phyloP scores from a whole-genome alignment of 1,284 basidiomycete species.

The Somion occarium region DNA sequence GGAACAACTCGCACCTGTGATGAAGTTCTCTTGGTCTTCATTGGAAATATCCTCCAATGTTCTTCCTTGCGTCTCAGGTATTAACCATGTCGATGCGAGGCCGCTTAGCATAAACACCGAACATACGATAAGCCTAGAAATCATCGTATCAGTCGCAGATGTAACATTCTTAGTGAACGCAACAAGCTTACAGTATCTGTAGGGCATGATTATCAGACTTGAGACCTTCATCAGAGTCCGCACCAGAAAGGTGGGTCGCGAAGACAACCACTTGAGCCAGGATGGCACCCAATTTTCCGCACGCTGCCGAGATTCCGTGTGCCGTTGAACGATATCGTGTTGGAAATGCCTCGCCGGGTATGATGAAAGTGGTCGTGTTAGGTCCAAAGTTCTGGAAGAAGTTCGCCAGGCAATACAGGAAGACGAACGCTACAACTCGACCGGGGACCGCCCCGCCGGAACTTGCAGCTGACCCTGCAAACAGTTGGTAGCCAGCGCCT shows the following conservation, averaged over 20 bases:
- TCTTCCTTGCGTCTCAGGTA: conserved; percentile 56
- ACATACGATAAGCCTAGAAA: conserved; percentile 44
- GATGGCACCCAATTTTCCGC: conserved; percentile 66
- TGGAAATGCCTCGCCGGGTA: conserved; percentile 73
- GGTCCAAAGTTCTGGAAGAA: conserved; percentile 61
- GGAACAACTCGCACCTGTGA: conserved; percentile 21
- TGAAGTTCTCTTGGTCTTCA: conserved; percentile 47
- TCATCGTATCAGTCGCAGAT: neutral
- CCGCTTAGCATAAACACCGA: conserved; percentile 60
- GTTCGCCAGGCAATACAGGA: conserved; percentile 58
- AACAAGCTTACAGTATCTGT: neutral
- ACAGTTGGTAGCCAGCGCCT: neutral
- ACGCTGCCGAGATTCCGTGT: conserved; percentile 67
- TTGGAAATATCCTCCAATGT: conserved; percentile 54
- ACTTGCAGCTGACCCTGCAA: neutral
- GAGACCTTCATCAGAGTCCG: conserved; percentile 28
- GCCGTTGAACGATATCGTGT: conserved; percentile 72
- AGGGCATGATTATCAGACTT: neutral
- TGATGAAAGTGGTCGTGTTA: conserved; percentile 70
- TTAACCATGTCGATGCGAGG: conserved; percentile 52
- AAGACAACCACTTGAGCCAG: conserved; percentile 53
- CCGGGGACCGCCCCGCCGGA: neutral
- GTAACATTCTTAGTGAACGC: no score
- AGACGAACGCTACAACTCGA: conserved; percentile 40
- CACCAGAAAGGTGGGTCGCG: conserved; percentile 41